Evolutionary conservation across 495 filamentous ascomycete genomes (phyloP).

Genomic region (Tuber aestivum): DNA sequence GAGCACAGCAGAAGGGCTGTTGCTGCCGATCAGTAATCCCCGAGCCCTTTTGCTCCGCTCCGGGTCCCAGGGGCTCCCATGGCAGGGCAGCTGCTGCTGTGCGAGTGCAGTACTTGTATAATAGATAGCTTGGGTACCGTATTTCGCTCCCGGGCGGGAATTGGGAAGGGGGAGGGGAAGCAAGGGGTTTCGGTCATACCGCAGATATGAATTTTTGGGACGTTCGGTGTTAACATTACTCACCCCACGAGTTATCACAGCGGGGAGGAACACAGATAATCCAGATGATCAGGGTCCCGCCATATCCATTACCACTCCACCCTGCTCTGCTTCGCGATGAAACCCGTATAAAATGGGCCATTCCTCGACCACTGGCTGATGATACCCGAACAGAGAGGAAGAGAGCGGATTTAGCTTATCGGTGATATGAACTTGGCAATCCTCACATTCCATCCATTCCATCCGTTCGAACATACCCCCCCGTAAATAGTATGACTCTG

Average conservation of each 20-base stretch:
- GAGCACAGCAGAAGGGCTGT: not conserved
- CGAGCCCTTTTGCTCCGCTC: not conserved
- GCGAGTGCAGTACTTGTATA: too few species aligned
- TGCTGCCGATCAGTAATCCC: constrained; percentile 2
- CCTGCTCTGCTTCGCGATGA: not conserved
- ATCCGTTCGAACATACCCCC: not conserved
- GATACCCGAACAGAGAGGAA: not conserved
- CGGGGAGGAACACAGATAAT: not conserved
- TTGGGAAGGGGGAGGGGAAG: not conserved
- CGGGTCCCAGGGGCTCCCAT: not conserved
- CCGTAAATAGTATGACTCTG: not conserved
- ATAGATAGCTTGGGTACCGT: too few species aligned
- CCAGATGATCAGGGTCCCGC: not conserved
- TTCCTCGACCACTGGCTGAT: not conserved
- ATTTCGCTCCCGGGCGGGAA: not conserved
- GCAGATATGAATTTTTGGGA: not conserved
- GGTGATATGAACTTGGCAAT: not conserved
- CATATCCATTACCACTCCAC: not conserved
- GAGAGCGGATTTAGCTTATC: not conserved
- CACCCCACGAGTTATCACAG: not conserved
- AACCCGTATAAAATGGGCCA: not conserved
- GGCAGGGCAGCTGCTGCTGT: not conserved
- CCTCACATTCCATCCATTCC: not conserved
- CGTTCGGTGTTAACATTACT: not conserved
- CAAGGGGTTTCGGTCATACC: not conserved